Percentiles rank a stretch among this genome's conserved stretches.
These are phyloP conservation scores for Claviceps monticola DNA, from an alignment of 2,329 filamentous ascomycete species.

Conservation along the genomic window DNA sequence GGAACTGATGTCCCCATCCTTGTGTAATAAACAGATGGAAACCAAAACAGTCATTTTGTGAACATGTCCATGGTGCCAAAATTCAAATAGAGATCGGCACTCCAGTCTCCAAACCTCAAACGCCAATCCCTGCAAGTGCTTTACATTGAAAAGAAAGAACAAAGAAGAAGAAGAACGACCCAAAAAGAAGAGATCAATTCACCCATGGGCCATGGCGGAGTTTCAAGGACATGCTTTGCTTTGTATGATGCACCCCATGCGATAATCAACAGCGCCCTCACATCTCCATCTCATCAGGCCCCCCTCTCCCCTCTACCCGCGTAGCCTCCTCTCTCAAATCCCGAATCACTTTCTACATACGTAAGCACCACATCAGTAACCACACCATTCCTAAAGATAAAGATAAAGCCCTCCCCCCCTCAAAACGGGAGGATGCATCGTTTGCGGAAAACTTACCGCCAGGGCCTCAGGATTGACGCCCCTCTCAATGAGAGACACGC, in stretches of 20 bases:
- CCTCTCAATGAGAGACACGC: slow-evolving; percentile 93
- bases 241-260: no score
- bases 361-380: background rate
- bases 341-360: slow-evolving; percentile 40
- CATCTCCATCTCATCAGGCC: background rate
- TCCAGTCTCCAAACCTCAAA: background rate
- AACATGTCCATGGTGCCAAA: background rate
- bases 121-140: background rate
- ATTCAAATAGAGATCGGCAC: background rate
- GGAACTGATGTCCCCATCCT: background rate
- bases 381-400: background rate
- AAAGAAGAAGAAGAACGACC: background rate
- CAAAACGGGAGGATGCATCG: background rate
- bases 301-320: slow-evolving; percentile 25
- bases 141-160: background rate
- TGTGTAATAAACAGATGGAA: background rate
- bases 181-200: no score
- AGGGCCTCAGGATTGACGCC: slow-evolving; percentile 92
- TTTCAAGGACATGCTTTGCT: no score
- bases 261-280: background rate
- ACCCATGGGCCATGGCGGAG: no score
- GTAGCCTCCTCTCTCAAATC: slow-evolving; percentile 44
- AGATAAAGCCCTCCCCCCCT: no score
- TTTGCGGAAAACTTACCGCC: slow-evolving; percentile 46
- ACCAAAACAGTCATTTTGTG: background rate